Evolutionary conservation across 2,329 filamentous ascomycete genomes (phyloP), one percentile per base, ranked within the genome.

Genomic region (Fusarium chlamydosporum): DNA sequence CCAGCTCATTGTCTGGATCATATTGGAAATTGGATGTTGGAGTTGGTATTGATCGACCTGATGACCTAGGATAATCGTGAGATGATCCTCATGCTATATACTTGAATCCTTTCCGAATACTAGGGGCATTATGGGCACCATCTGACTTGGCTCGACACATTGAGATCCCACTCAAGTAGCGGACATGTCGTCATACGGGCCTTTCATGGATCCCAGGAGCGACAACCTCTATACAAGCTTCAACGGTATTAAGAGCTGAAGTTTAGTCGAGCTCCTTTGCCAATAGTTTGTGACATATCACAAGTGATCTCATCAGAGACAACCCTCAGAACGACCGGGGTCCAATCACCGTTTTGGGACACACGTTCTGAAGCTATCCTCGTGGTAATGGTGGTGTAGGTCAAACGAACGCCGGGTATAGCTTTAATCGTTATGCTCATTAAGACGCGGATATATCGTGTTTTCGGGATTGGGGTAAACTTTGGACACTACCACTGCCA

Each of bases 1-100:
- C 67, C 62, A 70, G 50, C 33, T 61, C n/a, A 60, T 43, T 5
- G 43, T 62, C 11, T 46, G 48, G 35, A 40, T 42, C 67, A 70
- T 70, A 10, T 37, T 50, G 16, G 11, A 38, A 20, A n/a, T 18
- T 46, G 23, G 16, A 23, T 40, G 18, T 61, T 67, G 6, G 33
- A 31, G 12, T 62, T 66, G 41, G 52, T 53, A 67, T 63, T 67
- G 45, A 63, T 59, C 35, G 27, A 43, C 34, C 16, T 56, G 50
- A 26, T 56, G 34, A 50, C 55, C 33, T 13, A 13, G 10, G 37
- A 37, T 59, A 23, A 52, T 13, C 10, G 13, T 15, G 50, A 67
- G 61, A 42, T 11, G 20, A 53, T 42, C 46, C 52, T 42, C 26
- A 20, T 16, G 11, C 37, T 70, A 64, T 69, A 69, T 69, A 69